These are phyloP conservation scores for Eucommia ulmoides DNA, from an alignment of 257 asterid species.

Conservation along the genomic window DNA sequence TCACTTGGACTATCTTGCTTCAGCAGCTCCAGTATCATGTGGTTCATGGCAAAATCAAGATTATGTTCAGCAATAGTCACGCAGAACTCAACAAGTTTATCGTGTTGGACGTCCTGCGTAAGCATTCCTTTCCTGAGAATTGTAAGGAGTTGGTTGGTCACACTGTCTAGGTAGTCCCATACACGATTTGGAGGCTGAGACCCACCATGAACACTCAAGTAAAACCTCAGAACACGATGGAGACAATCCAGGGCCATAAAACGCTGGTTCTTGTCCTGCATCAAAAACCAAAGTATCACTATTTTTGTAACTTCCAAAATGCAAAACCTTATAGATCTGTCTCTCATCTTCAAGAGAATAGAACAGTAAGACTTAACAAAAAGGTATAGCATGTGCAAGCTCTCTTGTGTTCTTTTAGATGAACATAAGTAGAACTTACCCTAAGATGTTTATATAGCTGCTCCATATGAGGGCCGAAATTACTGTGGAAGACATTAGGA, in stretches of 20 bases:
- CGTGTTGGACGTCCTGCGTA: slow-evolving; percentile 95
- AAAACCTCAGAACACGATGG: slow-evolving; percentile 91
- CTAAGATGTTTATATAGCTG: slow-evolving; percentile 91
- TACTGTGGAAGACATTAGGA: slow-evolving; percentile 73
- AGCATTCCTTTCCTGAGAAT: slow-evolving; percentile 91
- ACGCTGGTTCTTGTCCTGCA: slow-evolving; percentile 95
- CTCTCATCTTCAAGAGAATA: not conserved
- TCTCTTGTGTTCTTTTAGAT: not conserved
- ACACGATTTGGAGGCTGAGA: slow-evolving; percentile 88
- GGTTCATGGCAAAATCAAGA: slow-evolving; percentile 97
- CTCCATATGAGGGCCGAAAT: slow-evolving; percentile 95
- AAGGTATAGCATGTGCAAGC: not conserved
- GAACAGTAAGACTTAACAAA: not conserved
- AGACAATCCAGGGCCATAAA: slow-evolving; percentile 98
- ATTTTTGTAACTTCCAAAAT: not conserved
- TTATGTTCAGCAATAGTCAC: slow-evolving; percentile 97
- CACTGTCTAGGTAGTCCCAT: slow-evolving; percentile 98
- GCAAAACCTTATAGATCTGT: not conserved
- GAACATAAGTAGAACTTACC: slow-evolving; percentile 29
- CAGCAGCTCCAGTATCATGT: slow-evolving; percentile 83
- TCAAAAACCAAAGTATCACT: slow-evolving; percentile 13
- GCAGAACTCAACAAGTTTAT: slow-evolving; percentile 94
- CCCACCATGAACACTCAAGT: slow-evolving; percentile 91
- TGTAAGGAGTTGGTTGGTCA: slow-evolving; percentile 90
- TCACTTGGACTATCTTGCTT: slow-evolving; percentile 95